Percentiles rank a stretch among this genome's conserved stretches.
phyloP scores from a whole-genome alignment of 2,329 filamentous ascomycete species.

The Didymella pomorum region DNA sequence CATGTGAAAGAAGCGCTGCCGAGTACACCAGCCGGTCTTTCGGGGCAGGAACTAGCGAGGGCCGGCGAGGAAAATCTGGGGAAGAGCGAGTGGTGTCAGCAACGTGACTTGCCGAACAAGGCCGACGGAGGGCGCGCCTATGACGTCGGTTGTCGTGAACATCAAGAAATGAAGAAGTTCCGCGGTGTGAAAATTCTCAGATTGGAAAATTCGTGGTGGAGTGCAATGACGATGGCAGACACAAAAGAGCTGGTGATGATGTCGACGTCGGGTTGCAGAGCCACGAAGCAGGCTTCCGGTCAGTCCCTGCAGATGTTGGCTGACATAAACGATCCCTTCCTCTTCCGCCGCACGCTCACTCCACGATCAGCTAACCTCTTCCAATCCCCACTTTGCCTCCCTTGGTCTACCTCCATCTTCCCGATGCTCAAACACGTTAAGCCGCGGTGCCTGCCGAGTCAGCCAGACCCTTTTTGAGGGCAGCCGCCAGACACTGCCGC shows the following conservation, averaged over 20 bases:
- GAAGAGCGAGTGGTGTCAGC: constrained; percentile 7
- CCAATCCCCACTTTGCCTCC: constrained; percentile 15
- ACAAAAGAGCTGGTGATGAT: constrained; percentile 11
- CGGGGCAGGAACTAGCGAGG: constrained; percentile 11
- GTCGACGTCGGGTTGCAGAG: constrained; percentile 5
- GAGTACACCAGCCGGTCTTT: constrained; percentile 10
- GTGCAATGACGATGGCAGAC: constrained; percentile 16
- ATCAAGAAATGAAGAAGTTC: constrained; percentile 16
- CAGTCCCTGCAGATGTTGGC: constrained; percentile 19
- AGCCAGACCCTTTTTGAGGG: constrained; percentile 20
- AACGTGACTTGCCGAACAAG: constrained; percentile 9
- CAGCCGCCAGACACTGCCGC: constrained; percentile 22
- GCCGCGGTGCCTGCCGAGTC: constrained; percentile 29
- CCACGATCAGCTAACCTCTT: constrained; percentile 30
- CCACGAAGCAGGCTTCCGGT: constrained; percentile 16
- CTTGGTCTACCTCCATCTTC: constrained; percentile 19
- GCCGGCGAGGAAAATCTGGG: constrained; percentile 11
- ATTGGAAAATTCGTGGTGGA: constrained; percentile 9
- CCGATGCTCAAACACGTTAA: constrained; percentile 26
- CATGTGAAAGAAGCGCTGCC: constrained; percentile 15
- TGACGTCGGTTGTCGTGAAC: constrained; percentile 14
- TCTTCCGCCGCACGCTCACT: constrained; percentile 15
- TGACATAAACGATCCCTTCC: constrained; percentile 20
- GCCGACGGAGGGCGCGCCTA: constrained; percentile 11
- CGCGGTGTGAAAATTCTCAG: not conserved